Base-by-base conservation (phyloP, 2,329 filamentous ascomycete genomes). In the Colletotrichum chrysophilum region DNA sequence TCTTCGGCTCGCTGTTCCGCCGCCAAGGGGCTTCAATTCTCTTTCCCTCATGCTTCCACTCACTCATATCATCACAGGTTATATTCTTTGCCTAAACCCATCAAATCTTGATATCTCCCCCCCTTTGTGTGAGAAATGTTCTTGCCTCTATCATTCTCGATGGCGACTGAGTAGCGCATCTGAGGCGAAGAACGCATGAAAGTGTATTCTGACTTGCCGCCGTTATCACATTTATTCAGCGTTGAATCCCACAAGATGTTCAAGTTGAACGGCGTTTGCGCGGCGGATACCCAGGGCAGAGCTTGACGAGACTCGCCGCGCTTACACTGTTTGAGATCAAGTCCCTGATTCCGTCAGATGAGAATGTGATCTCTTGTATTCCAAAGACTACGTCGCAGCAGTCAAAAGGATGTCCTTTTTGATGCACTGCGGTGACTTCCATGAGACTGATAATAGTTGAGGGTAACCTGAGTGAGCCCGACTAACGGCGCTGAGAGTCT, bases 1-100 rank as follows among this genome's bases (percentile, higher is more conserved):
- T 26, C 62, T 36, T 75, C 73, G 73, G 73, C 64, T 72, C 24
- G 16, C 21, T 73, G n/a, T 67, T 43, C 62, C 62, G 69, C 28
- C 62, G 62, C 69, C 69, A 72, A 72, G 69, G 58, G 16, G n/a
- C 61, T 5, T 43, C 38, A 38, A 14, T 26, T 18, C 34, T 26
- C n/a, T 48, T 48, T 21, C 10, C 3, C n/a, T 48, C 43, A 21
- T 2, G 43, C 4, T 48, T 48, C n/a, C 43, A 21, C n/a, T 48
- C 5, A 13, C n/a, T 21, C 43, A 48, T 21, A 3, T 48, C n/a
- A 13, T 48, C 43, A 21, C 43, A 12, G n/a, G 10, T 21, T 3
- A 48, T 48, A 21, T 13, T 2, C 43, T 7, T 48, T 48, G 43
- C 5, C 2, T 21, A 4, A 21, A 48, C 43, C 4, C 3, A 13